Conservation (phyloP, 2,329 filamentous ascomycete species). For the Aureobasidium sp. region DNA sequence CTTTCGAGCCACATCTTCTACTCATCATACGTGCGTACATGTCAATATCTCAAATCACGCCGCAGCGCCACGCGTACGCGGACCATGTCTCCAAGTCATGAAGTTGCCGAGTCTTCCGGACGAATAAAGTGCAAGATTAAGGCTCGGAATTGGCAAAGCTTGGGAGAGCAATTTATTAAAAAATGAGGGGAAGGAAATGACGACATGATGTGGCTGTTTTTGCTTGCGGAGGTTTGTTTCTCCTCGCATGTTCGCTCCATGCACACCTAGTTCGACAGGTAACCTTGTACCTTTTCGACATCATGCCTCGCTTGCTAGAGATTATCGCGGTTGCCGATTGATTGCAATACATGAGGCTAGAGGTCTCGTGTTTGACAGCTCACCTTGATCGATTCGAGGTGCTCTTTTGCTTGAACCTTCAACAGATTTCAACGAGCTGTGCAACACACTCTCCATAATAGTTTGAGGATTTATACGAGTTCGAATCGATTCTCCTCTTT, state of each 20-base stretch:
- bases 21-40: not conserved
- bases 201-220: not conserved
- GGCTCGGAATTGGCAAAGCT: not conserved
- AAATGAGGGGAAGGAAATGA: not conserved
- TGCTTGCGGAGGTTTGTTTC: not conserved
- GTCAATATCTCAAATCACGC: not conserved
- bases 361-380: not conserved
- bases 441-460: too few species aligned
- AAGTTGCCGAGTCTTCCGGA: not conserved
- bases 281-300: not conserved
- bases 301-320: not conserved
- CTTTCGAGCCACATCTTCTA: too few species aligned
- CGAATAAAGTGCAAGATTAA: not conserved
- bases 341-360: conserved; percentile 4
- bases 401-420: not conserved
- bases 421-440: too few species aligned
- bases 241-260: not conserved
- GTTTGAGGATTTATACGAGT: too few species aligned
- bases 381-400: not conserved
- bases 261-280: not conserved
- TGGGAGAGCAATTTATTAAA: not conserved
- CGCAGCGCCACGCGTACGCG: not conserved
- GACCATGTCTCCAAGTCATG: not conserved
- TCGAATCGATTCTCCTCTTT: not conserved
- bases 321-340: not conserved